Percentiles rank a stretch among this genome's conserved stretches.
Evolutionary conservation across 2,329 filamentous ascomycete species (phyloP).

Genomic region (Epichloe gansuensis): DNA sequence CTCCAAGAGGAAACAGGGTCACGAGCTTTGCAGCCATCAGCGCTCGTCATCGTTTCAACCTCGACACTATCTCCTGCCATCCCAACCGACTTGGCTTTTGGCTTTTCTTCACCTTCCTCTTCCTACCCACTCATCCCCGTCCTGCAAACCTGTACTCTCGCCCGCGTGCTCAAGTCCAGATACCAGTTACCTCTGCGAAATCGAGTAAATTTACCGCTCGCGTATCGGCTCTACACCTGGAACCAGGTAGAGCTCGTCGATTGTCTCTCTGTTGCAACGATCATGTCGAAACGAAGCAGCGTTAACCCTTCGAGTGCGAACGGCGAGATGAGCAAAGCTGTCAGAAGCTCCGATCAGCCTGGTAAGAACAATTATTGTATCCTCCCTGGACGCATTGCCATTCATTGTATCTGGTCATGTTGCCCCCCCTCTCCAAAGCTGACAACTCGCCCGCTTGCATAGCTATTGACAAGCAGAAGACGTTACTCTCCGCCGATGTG

Average conservation of each 20-base stretch:
- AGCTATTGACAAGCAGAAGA: constrained; percentile 66
- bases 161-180: not conserved
- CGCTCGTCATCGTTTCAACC: constrained; percentile 1
- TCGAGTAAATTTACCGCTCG: not conserved
- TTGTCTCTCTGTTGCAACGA: constrained; percentile 10
- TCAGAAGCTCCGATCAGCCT: constrained; percentile 15
- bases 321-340: constrained; percentile 18
- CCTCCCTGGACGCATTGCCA: not conserved
- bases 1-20: not conserved
- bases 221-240: not conserved
- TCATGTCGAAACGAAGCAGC: constrained; percentile 52
- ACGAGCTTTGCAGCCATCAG: not conserved
- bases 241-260: not conserved
- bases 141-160: not conserved
- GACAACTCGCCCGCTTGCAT: not conserved
- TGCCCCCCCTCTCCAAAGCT: not conserved
- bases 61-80: not conserved
- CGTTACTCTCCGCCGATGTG: constrained; percentile 53
- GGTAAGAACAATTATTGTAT: constrained; percentile 15
- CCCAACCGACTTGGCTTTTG: not conserved
- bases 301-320: constrained; percentile 19
- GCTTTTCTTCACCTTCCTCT: not conserved
- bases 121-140: constrained; percentile 20
- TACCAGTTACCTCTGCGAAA: not conserved
- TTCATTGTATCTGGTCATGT: no score